These are phyloP conservation scores for Tolypocladium sp. DNA, from an alignment of 2,329 filamentous ascomycete species.

Conservation along the genomic window DNA sequence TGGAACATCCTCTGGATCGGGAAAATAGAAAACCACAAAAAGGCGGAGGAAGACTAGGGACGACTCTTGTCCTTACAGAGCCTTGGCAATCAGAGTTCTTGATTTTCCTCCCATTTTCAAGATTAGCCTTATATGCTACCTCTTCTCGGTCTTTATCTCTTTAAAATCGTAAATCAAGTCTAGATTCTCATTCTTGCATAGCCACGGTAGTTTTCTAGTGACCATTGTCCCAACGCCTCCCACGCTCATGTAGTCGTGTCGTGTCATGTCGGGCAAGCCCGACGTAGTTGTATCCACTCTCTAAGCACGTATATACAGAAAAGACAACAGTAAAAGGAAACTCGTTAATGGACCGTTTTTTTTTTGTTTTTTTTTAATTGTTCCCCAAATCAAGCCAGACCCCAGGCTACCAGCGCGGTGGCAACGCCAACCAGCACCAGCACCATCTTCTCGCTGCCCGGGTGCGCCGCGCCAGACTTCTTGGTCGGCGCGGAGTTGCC, in stretches of 20 bases:
- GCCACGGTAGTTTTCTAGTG: neutral
- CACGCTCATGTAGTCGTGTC: neutral
- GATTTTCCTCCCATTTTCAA: too few relatives aligned
- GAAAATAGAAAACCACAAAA: too few relatives aligned
- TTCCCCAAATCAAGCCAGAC: neutral
- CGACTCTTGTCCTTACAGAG: too few relatives aligned
- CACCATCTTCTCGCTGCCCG: neutral
- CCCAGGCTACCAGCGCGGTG: neutral
- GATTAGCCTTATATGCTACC: too few relatives aligned
- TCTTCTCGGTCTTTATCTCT: too few relatives aligned
- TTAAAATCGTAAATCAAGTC: neutral
- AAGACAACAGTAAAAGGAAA: too few relatives aligned
- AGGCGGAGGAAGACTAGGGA: too few relatives aligned
- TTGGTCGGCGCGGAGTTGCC: neutral
- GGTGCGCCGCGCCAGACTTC: neutral
- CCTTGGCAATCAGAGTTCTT: too few relatives aligned
- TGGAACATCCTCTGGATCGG: too few relatives aligned
- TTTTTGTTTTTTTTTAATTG: neutral
- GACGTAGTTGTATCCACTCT: neutral
- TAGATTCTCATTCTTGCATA: neutral
- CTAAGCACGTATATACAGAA: slow-evolving; percentile 1
- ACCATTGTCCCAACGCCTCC: neutral
- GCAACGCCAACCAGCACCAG: neutral
- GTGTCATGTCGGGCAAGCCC: neutral
- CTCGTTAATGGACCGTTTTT: neutral